Conservation (phyloP, 768 basidiomycete genomes). For the Boletus pseudo-olivaceus region DNA sequence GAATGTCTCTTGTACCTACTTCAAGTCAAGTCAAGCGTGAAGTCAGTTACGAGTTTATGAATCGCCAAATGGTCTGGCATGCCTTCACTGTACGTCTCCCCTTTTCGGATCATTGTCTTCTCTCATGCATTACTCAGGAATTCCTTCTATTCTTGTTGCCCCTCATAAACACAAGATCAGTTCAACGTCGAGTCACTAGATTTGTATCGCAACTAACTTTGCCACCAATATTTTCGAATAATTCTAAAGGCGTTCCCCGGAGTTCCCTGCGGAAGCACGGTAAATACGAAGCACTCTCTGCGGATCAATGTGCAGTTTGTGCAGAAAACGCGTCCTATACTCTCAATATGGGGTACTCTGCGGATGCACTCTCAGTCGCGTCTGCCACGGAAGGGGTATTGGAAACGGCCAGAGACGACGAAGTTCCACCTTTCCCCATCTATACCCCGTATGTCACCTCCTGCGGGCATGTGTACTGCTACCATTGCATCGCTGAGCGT, state of each 20-base stretch:
- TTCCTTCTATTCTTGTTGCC: slow-evolving; percentile 92
- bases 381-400: slow-evolving; percentile 17
- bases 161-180: slow-evolving; percentile 63
- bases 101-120: neutral
- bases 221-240: slow-evolving; percentile 33
- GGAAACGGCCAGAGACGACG: slow-evolving; percentile 20
- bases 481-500: slow-evolving; percentile 84
- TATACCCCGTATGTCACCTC: slow-evolving; percentile 80
- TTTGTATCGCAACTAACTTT: slow-evolving; percentile 22
- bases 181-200: slow-evolving; percentile 56
- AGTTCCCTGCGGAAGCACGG: slow-evolving; percentile 37
- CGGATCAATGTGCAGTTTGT: slow-evolving; percentile 88
- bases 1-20: slow-evolving; percentile 71
- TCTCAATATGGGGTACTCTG: slow-evolving; percentile 51
- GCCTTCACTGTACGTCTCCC: slow-evolving; percentile 78
- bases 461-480: slow-evolving; percentile 89
- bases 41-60: slow-evolving; percentile 98
- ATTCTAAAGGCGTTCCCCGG: slow-evolving; percentile 15
- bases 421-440: slow-evolving; percentile 61
- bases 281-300: slow-evolving; percentile 65
- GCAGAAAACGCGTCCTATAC: slow-evolving; percentile 67
- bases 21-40: slow-evolving; percentile 68
- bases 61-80: slow-evolving; percentile 99
- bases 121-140: slow-evolving; percentile 57
- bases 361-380: slow-evolving; percentile 42